Evolutionary conservation across 331 rosid species (phyloP), one percentile per base, ranked within the genome.

Genomic region (Ulmus americana): DNA sequence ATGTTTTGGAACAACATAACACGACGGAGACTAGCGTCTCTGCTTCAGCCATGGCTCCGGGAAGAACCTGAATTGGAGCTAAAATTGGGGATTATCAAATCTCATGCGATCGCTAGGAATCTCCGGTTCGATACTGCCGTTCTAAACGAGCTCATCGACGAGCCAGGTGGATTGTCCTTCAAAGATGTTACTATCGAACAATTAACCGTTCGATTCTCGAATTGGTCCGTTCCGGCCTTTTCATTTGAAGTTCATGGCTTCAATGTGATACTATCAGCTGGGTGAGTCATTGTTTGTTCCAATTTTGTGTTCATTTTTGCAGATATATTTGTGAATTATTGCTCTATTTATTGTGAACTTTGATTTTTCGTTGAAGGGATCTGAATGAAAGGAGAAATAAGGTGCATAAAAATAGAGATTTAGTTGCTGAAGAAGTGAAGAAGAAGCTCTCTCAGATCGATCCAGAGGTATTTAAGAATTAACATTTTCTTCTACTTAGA

Each of bases 41-140:
- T 86, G 65, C 82, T 92, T 8, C 86, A 66, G 74, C 95, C 96
- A 70, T 88, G 96, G 97, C 62, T 92, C 1, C 80, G 45, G 2
- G 87, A 80, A 39, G 88, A 85, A 56, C 88, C 94, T 4, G 88
- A 86, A 10, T 74, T 92, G 48, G 73, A 78, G 45, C 54, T 88
- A 53, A 50, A 79, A 50, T 65, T 88, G 67, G 98, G 96, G 76
- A 44, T 88, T 41, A n/a, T 74, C 13, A 72, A 74, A 45, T 92
- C 96, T 12, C 51, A 28, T 20, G 86, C 78, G 58, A 81, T 75
- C 13, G 78, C 74, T 18, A 72, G 64, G 59, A 70, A 86, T 56
- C 85, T 88, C 58, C 87, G 79, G 41, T 69, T 92, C 74, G 77
- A 88, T 38, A 65, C 78, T 49, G 61, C 78, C 60, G 71, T 69